Evolutionary conservation across 805 yeast genomes (phyloP).

Genomic region (Cyberlindnera veronae): DNA sequence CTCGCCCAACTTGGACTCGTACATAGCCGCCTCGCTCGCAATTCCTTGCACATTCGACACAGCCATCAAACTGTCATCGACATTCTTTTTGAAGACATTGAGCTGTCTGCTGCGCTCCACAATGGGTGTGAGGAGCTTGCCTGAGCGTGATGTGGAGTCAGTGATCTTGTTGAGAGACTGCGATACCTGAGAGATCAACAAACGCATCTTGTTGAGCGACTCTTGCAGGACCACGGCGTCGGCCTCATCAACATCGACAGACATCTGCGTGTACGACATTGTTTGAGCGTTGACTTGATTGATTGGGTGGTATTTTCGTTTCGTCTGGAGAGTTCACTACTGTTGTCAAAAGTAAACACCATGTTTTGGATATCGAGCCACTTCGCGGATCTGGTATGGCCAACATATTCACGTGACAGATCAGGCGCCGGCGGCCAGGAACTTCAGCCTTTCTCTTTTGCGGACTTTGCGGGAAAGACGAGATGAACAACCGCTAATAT

Average conservation of each 20-base stretch:
- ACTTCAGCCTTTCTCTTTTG: too few species aligned
- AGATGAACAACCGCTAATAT: too few species aligned
- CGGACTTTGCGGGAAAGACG: too few species aligned
- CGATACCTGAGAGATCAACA: conserved; percentile 52
- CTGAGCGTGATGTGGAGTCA: conserved; percentile 51
- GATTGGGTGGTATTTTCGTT: background rate
- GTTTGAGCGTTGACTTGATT: background rate
- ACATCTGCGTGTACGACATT: conserved; percentile 17
- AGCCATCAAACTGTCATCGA: conserved; percentile 49
- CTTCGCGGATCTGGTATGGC: too few species aligned
- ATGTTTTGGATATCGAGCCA: too few species aligned
- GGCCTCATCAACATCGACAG: conserved; percentile 68
- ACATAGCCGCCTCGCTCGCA: conserved; percentile 42
- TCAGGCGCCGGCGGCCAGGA: too few species aligned
- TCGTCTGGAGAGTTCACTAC: background rate
- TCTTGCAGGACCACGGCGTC: conserved; percentile 82
- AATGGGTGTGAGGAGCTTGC: conserved; percentile 67
- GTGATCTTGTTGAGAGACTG: conserved; percentile 53
- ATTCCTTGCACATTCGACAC: conserved; percentile 48
- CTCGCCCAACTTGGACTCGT: conserved; percentile 34
- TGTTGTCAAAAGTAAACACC: background rate
- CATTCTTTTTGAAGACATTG: conserved; percentile 20
- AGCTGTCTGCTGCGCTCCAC: conserved; percentile 53
- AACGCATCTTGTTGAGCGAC: conserved; percentile 56
- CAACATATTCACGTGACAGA: too few species aligned